Percentiles rank a stretch among this genome's conserved stretches.
Conservation (phyloP, 768 basidiomycete species). For the Lactarius vividus region DNA sequence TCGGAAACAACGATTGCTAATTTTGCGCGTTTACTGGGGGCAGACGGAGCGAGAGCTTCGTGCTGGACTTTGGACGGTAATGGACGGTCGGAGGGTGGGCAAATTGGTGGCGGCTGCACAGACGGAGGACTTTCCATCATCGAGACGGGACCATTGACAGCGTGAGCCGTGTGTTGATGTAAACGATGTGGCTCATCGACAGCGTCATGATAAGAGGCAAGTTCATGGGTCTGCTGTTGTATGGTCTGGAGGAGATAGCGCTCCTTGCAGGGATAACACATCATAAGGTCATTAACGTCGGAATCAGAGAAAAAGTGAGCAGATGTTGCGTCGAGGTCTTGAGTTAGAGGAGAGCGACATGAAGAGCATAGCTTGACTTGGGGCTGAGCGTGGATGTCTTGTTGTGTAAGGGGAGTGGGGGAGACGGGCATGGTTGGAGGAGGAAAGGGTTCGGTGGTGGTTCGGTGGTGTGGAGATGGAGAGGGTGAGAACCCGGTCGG, state of each 20-base stretch:
- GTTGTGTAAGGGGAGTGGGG: constrained; percentile 15
- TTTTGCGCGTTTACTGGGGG: constrained; percentile 36
- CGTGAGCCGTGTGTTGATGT: constrained; percentile 12
- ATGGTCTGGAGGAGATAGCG: constrained; percentile 11
- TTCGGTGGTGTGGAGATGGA: constrained; percentile 5
- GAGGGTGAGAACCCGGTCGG: constrained; percentile 5
- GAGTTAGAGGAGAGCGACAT: constrained; percentile 25
- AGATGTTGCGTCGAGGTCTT: constrained; percentile 22
- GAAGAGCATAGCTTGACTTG: constrained; percentile 27
- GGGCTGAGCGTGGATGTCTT: constrained; percentile 14
- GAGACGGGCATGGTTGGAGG: constrained; percentile 20
- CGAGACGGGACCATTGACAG: constrained; percentile 3
- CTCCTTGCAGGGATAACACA: constrained; percentile 26
- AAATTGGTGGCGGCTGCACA: neutral
- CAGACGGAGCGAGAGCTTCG: constrained; percentile 35
- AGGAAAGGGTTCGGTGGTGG: neutral
- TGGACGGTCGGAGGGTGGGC: constrained; percentile 9
- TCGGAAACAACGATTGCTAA: constrained; percentile 40
- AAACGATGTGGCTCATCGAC: constrained; percentile 4
- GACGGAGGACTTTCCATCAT: constrained; percentile 13
- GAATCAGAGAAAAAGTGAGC: constrained; percentile 20
- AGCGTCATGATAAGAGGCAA: neutral
- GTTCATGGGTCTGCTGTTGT: constrained; percentile 18
- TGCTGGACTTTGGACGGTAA: constrained; percentile 6
- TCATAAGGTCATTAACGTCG: constrained; percentile 23